Evolutionary conservation across 1,284 basidiomycete species (phyloP), one percentile per base, ranked within the genome.

Genomic region (Inonotus obliquus): DNA sequence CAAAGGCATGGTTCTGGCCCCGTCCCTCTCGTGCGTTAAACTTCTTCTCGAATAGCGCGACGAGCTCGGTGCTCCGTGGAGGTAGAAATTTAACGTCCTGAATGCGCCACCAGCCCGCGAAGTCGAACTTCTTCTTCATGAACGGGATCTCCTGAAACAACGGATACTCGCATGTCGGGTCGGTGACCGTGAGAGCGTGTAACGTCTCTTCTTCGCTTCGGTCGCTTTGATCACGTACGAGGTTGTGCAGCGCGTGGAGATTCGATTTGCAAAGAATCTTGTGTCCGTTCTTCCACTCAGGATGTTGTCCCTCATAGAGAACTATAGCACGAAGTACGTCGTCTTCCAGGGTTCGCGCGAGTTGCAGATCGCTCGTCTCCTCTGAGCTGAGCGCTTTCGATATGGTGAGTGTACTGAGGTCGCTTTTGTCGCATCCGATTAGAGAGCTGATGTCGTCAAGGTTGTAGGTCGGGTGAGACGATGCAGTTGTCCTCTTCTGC

Each of bases 221-320:
- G 17, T 45, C 9, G 2, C 14, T 14, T 13, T 23, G 58, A 53
- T 53, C 58, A 23, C 17, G 21, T 17, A 29, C 14, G 13, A 59
- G 37, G 19, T 41, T 48, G 23, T 41, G 61, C 37, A 63, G 52
- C 23, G 55, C 41, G 23, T 59, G 29, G 10, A 63, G 38, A 29
- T 63, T 63, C 9, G 61, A 55, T 35, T 63, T 63, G 57, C 61
- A 63, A 9, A 62, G 19, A 14, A 63, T 9, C 39, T 47, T 59
- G n/a, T 59, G 57, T 10, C 37, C 35, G 21, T 14, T 19, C 17
- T 45, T 17, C 61, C 61, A 63, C 11, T 59, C 52, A n/a, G 57
- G 61, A 55, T 63, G 61, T 45, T 59, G 61, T 41, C 56, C 61
- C 4, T 59, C 35, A 23, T 47, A 37, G 4, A 59, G 25, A 19